These are phyloP conservation scores for Saccharata proteae DNA, from an alignment of 2,329 filamentous ascomycete species.

Conservation along the genomic window DNA sequence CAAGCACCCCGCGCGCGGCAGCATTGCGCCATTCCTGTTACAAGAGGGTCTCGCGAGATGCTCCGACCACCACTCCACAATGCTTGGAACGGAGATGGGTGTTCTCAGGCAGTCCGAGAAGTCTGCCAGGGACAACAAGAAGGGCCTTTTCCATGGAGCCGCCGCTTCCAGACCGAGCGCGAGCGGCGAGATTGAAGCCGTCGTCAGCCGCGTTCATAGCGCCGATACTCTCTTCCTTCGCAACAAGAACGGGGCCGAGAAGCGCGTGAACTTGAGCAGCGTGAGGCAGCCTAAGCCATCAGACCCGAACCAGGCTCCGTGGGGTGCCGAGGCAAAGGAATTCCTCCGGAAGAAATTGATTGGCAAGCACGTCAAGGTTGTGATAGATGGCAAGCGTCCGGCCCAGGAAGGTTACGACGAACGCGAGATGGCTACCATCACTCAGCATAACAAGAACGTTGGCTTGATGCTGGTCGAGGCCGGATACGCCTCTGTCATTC, in stretches of 20 bases:
- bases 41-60: slow-evolving; percentile 83
- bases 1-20: slow-evolving; percentile 71
- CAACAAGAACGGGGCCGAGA: slow-evolving; percentile 74
- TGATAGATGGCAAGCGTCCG: slow-evolving; percentile 80
- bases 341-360: slow-evolving; percentile 89
- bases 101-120: slow-evolving; percentile 76
- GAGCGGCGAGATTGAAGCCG: slow-evolving; percentile 61
- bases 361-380: slow-evolving; percentile 86
- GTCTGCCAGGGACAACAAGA: slow-evolving; percentile 61
- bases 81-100: slow-evolving; percentile 83
- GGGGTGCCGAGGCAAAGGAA: slow-evolving; percentile 88
- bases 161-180: slow-evolving; percentile 51
- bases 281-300: slow-evolving; percentile 83
- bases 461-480: slow-evolving; percentile 77
- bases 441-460: slow-evolving; percentile 74
- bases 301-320: slow-evolving; percentile 78
- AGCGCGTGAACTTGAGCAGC: slow-evolving; percentile 84
- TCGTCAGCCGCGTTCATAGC: slow-evolving; percentile 72
- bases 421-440: slow-evolving; percentile 84
- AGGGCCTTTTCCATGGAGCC: slow-evolving; percentile 71
- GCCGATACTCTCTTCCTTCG: slow-evolving; percentile 82
- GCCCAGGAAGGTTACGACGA: slow-evolving; percentile 86
- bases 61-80: slow-evolving; percentile 88
- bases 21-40: slow-evolving; percentile 83
- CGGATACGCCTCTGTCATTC: slow-evolving; percentile 86